Evolutionary conservation across 164 flowering plant genomes (phyloP).

Genomic region (Magnolia changhungtana): DNA sequence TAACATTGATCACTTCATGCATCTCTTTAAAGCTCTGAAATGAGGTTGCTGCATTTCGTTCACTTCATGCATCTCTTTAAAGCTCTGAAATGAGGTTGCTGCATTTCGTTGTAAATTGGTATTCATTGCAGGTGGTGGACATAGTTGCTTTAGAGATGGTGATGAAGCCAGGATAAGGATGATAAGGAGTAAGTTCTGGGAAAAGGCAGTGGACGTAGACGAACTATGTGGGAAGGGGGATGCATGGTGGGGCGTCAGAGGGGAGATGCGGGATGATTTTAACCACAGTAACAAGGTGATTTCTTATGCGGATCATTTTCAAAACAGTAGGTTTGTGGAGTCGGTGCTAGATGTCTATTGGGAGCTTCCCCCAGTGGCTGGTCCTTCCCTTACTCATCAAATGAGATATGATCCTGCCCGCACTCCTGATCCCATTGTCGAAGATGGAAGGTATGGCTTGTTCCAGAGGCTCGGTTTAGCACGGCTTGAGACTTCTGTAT

Average conservation of each 20-base stretch:
- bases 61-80: not conserved
- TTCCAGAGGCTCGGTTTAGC: constrained; percentile 75
- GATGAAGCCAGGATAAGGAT: constrained; percentile 87
- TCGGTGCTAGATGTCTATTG: constrained; percentile 90
- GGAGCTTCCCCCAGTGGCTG: constrained; percentile 98
- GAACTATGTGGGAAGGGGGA: constrained; percentile 85
- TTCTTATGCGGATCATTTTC: constrained; percentile 62
- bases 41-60: not conserved
- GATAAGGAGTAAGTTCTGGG: constrained; percentile 83
- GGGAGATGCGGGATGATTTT: constrained; percentile 83
- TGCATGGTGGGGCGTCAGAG: constrained; percentile 98
- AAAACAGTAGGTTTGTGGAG: constrained; percentile 86
- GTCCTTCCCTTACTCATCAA: constrained; percentile 96
- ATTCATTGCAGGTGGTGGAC: constrained; percentile 78
- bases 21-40: not conserved
- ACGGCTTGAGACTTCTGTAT: constrained; percentile 70
- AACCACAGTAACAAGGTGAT: constrained; percentile 74
- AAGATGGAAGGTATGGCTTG: constrained; percentile 84
- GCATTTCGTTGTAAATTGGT: not conserved
- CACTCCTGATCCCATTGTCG: constrained; percentile 62
- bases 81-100: not conserved
- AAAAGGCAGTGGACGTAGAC: constrained; percentile 76
- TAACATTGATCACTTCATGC: not conserved
- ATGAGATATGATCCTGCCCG: constrained; percentile 96
- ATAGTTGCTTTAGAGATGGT: constrained; percentile 85